Evolutionary conservation across 176 grass and related monocot genomes (phyloP).

Genomic region (Panicum miliaceum): DNA sequence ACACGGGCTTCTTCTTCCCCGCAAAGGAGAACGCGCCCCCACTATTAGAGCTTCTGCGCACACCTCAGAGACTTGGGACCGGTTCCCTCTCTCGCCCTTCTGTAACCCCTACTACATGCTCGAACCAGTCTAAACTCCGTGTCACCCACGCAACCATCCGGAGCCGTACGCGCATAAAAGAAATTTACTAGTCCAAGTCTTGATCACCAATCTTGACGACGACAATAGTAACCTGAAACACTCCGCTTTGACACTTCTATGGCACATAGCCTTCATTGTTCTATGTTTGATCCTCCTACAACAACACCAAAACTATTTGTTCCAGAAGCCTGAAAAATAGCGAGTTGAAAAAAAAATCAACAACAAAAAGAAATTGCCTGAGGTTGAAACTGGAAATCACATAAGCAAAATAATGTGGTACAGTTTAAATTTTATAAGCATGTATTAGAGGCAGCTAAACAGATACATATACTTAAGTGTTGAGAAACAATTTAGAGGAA

Average conservation of each 20-base stretch:
- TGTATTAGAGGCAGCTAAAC: not conserved
- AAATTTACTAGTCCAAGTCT: too few relatives aligned
- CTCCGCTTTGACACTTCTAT: slow-evolving; percentile 75
- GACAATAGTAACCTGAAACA: slow-evolving; percentile 81
- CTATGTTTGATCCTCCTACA: slow-evolving; percentile 81
- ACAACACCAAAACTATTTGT: slow-evolving; percentile 71
- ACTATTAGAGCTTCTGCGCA: too few relatives aligned
- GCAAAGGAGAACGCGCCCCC: too few relatives aligned
- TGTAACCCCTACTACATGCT: too few relatives aligned
- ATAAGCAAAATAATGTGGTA: slow-evolving; percentile 5
- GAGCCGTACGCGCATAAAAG: too few relatives aligned
- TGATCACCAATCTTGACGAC: too few relatives aligned
- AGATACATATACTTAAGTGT: not conserved
- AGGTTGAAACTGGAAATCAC: not conserved
- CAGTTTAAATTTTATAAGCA: slow-evolving; percentile 4
- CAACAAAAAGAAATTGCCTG: not conserved
- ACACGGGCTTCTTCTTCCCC: too few relatives aligned
- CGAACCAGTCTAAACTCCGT: too few relatives aligned
- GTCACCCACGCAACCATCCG: too few relatives aligned
- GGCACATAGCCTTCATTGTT: slow-evolving; percentile 77
- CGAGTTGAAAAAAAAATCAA: slow-evolving; percentile 11
- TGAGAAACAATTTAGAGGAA: not conserved
- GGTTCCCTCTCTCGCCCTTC: too few relatives aligned
- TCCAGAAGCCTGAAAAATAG: slow-evolving; percentile 64
- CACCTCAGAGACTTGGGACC: too few relatives aligned